phyloP scores from a whole-genome alignment of 306 rosid genomes.

The Spatholobus suberectus region DNA sequence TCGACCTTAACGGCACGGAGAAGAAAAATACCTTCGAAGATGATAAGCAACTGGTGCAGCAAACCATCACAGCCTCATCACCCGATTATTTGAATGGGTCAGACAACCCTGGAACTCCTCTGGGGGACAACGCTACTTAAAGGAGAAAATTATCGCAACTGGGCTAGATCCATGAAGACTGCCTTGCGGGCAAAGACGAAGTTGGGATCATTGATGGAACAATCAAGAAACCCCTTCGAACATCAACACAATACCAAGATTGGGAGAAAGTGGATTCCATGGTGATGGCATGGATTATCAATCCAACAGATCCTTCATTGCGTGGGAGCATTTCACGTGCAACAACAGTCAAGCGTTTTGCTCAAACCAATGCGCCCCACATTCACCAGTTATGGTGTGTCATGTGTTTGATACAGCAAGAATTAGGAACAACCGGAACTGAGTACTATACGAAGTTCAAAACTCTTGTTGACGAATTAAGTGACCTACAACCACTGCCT shows the following conservation, averaged over 20 bases:
- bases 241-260: not conserved
- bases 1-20: not conserved
- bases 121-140: not conserved
- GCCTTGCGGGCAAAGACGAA: not conserved
- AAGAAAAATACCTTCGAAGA: not conserved
- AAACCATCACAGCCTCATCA: not conserved
- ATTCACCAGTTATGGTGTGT: no score
- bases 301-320: no score
- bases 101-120: not conserved
- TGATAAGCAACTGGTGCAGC: no score
- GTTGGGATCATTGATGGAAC: not conserved
- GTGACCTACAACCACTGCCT: not conserved
- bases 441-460: not conserved
- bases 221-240: not conserved
- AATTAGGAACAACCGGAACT: not conserved
- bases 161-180: not conserved
- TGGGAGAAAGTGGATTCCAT: not conserved
- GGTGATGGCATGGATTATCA: no score
- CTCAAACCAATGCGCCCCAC: no score
- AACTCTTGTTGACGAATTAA: not conserved
- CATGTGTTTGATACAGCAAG: not conserved
- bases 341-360: no score
- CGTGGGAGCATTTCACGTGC: no score
- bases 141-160: not conserved
- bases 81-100: not conserved